Evolutionary conservation across 1,139 yeast species (phyloP), one percentile per base, ranked within the genome.

Genomic region (Diutina mesorugosa): DNA sequence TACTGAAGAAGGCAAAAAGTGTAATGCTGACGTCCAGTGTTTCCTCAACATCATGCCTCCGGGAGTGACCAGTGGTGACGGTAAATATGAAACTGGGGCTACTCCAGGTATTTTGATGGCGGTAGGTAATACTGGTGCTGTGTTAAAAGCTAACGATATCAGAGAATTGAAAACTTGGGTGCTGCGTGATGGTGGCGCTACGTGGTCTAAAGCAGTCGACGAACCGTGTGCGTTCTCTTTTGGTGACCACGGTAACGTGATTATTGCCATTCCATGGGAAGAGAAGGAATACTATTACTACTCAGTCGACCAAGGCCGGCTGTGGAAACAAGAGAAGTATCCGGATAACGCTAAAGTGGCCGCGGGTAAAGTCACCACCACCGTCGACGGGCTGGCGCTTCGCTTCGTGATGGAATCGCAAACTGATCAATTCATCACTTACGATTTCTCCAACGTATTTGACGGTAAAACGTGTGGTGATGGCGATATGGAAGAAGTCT

Each of bases 221-320:
- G 78, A 74, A 48, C 83, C 90, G 1, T 74, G 82, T 53, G 64
- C 76, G 5, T 84, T 80, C 61, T 75, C 85, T 0, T 85, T 84
- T 70, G 96, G 95, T 57, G 96, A 90, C 67, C 80, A 81, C 58
- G 97, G 96, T 55, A 89, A 89, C 66, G 67, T 89, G 5, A 78
- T 89, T 51, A 71, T 87, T 1, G 89, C 90, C 2, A 72, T 82
- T 6, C 84, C 84, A 18, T 50, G 53, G 53, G 12, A 21, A 14
- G n/a, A 4, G 6, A 12, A 9, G 2, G 45, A 50, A 5, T 74
- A 69, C 59, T 67, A 67, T 54, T 74, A 72, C 59, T 90, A 75
- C 63, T 87, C 96, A 0, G 67, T 85, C 51, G 90, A 90, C 65
- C 93, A 88, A 66, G 97, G 96, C 45, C 65, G 71, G 21, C 68